Base-by-base conservation (phyloP, 345 rosid species). In the Murraya paniculata region DNA sequence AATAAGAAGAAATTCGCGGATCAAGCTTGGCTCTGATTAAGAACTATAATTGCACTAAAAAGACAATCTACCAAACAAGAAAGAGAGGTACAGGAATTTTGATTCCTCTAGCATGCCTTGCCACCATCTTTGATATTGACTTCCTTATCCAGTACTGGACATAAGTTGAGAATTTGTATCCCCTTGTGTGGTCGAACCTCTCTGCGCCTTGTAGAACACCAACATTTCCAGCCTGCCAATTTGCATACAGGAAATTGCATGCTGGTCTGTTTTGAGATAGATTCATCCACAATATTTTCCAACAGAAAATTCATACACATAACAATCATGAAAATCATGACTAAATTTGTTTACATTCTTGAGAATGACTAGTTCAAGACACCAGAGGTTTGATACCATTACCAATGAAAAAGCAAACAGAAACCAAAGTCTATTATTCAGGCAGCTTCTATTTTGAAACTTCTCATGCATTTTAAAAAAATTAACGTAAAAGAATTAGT, bases 191-290 rank as follows among this genome's bases (percentile, higher is more conserved):
- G 87, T 94, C 96, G 74, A 94, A 94, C 83, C 92, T 88, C 74
- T 89, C 92, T 62, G 97, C 95, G 50, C 97, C 98, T 85, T 84
- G 92, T 73, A 94, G 83, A 77, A 94, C 94, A 8, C 98, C 98
- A 71, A 88, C 16, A 73, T 87, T 79, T 79, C 98, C 97, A 33
- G 93, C 98, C 98, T 94, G 85, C 4, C 22, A 77, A 75, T 67
- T 71, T 60, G 72, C 57, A 31, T 76, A 56, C 72, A 31, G 18
- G 36, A 74, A 81, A 36, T 68, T 16, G 68, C 74, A 25, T 22
- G 25, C 22, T 55, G 2, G 67, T 14, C 38, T 22, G n/a, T 35
- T 64, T 65, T 11, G 10, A 65, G 27, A 35, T 33, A 21, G 25
- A 21, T 38, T 13, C 50, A 7, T 13, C 9, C 30, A 31, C 21